phyloP scores from a whole-genome alignment of 2,329 filamentous ascomycete genomes.

The Pseudogymnoascus sp. region DNA sequence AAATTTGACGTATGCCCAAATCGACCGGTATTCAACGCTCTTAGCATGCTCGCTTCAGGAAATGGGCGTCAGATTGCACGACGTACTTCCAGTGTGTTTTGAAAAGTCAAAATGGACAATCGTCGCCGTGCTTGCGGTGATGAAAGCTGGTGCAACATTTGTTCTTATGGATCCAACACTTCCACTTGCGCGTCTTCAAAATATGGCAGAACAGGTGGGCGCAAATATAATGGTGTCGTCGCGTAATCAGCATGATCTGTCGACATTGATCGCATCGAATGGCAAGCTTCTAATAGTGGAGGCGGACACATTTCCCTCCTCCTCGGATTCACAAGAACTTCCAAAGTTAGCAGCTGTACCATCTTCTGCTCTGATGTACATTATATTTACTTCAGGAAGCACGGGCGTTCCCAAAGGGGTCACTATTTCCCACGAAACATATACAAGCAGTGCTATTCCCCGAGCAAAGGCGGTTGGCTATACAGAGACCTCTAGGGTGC shows the following conservation, averaged over 20 bases:
- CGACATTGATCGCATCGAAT: conserved; percentile 10
- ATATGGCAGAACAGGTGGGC: conserved; percentile 21
- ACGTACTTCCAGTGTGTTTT: conserved; percentile 18
- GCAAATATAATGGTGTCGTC: conserved; percentile 18
- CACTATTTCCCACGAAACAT: conserved; percentile 19
- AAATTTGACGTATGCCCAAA: conserved; percentile 20
- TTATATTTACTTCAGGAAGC: conserved; percentile 27
- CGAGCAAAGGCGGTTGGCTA: conserved; percentile 12
- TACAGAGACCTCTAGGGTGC: conserved; percentile 13
- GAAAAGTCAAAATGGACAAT: conserved; percentile 14
- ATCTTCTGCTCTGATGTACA: conserved; percentile 15
- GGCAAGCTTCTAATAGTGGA: conserved; percentile 7
- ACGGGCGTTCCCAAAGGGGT: conserved; percentile 21
- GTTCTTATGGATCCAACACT: conserved; percentile 23
- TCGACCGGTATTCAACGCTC: conserved; percentile 20
- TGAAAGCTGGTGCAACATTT: conserved; percentile 26
- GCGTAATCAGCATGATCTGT: conserved; percentile 14
- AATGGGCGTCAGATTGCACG: conserved; percentile 16
- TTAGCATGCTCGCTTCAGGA: conserved; percentile 17
- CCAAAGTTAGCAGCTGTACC: conserved; percentile 11
- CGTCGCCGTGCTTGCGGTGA: conserved; percentile 19
- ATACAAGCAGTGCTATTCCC: conserved; percentile 11
- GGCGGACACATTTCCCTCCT: conserved; percentile 8
- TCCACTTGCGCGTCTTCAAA: conserved; percentile 22
- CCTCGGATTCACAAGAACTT: conserved; percentile 10